phyloP scores from a whole-genome alignment of 805 yeast genomes.

The Monosporozyma aerobia region DNA sequence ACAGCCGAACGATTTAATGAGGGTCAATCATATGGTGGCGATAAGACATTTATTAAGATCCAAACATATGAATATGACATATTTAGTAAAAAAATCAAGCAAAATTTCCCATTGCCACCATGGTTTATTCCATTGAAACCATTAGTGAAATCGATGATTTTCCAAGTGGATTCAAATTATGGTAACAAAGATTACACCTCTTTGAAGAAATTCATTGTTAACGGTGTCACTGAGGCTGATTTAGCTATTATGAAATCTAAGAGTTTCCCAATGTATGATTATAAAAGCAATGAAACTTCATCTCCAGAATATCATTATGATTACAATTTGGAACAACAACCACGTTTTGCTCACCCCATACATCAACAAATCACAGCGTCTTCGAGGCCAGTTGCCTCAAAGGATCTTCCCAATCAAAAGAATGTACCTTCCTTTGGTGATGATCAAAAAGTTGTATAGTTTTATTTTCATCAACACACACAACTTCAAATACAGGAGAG shows the following conservation, averaged over 20 bases:
- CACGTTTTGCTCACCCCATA: neutral
- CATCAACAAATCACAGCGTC: neutral
- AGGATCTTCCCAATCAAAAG: neutral
- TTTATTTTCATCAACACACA: neutral
- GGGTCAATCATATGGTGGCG: constrained; percentile 14
- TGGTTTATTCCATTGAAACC: constrained; percentile 26
- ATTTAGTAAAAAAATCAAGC: constrained; percentile 18
- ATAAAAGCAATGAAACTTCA: neutral
- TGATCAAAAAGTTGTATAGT: constrained; percentile 7
- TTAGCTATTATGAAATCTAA: constrained; percentile 17
- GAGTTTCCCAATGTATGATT: constrained; percentile 9
- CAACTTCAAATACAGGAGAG: too few species aligned
- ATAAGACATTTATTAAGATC: constrained; percentile 21
- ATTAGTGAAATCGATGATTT: constrained; percentile 27
- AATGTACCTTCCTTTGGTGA: constrained; percentile 26
- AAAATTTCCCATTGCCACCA: constrained; percentile 24
- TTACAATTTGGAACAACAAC: neutral
- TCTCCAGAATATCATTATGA: neutral
- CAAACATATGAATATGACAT: constrained; percentile 24
- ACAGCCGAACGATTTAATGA: constrained; percentile 12
- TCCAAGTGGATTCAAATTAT: constrained; percentile 28
- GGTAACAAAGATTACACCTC: constrained; percentile 33
- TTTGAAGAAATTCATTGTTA: constrained; percentile 32
- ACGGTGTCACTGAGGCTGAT: constrained; percentile 36
- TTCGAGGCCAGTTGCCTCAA: neutral